These are phyloP conservation scores for Elaeis guineensis DNA, from an alignment of 176 grass and related monocot species.

Conservation along the genomic window DNA sequence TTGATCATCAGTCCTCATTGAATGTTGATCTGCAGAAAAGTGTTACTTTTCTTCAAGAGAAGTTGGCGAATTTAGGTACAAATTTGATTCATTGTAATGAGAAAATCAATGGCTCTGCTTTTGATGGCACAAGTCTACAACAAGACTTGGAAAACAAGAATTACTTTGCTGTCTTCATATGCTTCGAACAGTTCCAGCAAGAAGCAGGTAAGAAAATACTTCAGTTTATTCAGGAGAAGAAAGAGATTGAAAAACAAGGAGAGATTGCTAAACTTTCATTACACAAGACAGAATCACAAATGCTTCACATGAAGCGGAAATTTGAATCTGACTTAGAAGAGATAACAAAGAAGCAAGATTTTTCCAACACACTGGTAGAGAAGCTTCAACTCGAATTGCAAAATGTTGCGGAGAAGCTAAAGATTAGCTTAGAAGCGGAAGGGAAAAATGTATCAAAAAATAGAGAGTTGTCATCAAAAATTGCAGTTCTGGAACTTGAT, in stretches of 20 bases:
- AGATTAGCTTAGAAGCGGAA: conserved; percentile 47
- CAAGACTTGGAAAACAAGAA: conserved; percentile 42
- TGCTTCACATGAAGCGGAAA: conserved; percentile 37
- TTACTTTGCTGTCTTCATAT: conserved; percentile 31
- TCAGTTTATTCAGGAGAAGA: conserved; percentile 49
- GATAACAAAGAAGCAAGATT: conserved; percentile 47
- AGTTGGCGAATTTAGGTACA: conserved; percentile 25
- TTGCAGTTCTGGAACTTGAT: conserved; percentile 66
- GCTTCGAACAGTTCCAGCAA: conserved; percentile 49
- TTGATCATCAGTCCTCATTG: conserved; percentile 37
- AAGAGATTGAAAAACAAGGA: conserved; percentile 38
- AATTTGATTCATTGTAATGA: conserved; percentile 40
- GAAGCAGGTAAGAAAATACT: conserved; percentile 48
- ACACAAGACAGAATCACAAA: conserved; percentile 34
- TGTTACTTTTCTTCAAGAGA: conserved; percentile 39
- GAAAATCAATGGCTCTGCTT: conserved; percentile 29
- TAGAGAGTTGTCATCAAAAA: conserved; percentile 52
- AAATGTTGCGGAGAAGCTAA: conserved; percentile 56
- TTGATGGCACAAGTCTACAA: conserved; percentile 32
- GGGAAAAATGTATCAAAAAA: conserved; percentile 47
- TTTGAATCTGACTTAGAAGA: conserved; percentile 45
- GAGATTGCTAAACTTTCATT: conserved; percentile 16
- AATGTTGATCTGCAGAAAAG: conserved; percentile 39
- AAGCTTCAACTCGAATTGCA: conserved; percentile 67
- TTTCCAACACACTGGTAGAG: conserved; percentile 41